These are phyloP conservation scores for Amylostereum areolatum DNA, from an alignment of 1,284 basidiomycete species.

Conservation along the genomic window DNA sequence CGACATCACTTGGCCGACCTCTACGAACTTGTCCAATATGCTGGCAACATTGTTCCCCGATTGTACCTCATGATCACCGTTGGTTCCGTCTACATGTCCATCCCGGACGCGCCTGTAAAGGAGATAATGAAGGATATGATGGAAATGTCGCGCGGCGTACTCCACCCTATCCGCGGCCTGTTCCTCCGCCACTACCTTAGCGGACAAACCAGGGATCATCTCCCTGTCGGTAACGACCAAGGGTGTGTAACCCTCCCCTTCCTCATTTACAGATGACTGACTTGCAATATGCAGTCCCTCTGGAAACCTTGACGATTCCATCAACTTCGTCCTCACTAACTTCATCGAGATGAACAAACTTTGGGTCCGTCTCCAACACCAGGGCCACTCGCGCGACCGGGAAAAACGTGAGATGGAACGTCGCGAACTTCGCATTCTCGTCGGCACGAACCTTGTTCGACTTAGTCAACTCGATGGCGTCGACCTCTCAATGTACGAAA, in stretches of 20 bases:
- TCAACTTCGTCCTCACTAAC: constrained; percentile 90
- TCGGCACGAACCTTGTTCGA: constrained; percentile 93
- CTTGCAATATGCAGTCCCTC: constrained; percentile 48
- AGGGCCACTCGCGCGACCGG: constrained; percentile 90
- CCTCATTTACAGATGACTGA: not conserved
- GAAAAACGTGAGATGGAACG: constrained; percentile 95
- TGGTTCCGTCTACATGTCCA: constrained; percentile 95
- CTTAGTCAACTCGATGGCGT: constrained; percentile 92
- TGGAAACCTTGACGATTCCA: constrained; percentile 90
- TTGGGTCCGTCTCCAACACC: constrained; percentile 94
- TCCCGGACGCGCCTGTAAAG: constrained; percentile 90
- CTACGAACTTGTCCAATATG: constrained; percentile 96
- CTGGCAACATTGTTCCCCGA: constrained; percentile 89
- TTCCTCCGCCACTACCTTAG: constrained; percentile 93
- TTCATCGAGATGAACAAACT: constrained; percentile 99
- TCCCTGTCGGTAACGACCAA: constrained; percentile 79
- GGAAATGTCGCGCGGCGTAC: constrained; percentile 94
- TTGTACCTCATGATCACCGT: constrained; percentile 98
- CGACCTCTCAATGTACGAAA: constrained; percentile 85
- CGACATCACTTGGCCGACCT: constrained; percentile 93
- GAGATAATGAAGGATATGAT: constrained; percentile 99
- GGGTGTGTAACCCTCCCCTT: constrained; percentile 52
- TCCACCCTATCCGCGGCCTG: constrained; percentile 89
- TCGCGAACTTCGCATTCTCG: constrained; percentile 86
- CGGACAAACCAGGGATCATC: constrained; percentile 88